phyloP scores from a whole-genome alignment of 1,284 basidiomycete genomes.

The Austroboletus novae-zelandiae region DNA sequence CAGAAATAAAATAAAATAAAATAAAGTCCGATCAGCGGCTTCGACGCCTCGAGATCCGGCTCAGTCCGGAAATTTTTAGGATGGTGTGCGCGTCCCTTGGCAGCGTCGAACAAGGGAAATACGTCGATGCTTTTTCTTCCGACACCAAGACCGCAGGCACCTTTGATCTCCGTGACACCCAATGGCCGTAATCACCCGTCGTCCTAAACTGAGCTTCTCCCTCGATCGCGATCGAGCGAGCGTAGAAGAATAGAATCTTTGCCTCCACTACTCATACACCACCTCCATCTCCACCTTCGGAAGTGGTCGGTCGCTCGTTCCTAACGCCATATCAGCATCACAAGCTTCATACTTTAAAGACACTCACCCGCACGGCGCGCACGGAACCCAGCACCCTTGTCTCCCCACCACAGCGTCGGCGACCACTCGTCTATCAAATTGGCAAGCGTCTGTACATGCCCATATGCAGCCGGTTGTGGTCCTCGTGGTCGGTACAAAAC shows the following conservation, averaged over 20 bases:
- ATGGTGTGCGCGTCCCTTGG: conserved; percentile 4
- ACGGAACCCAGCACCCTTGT: conserved; percentile 10
- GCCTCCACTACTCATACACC: conserved; percentile 17
- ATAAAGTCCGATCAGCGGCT: conserved; percentile 23
- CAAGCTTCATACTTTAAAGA: neutral
- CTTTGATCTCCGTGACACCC: neutral
- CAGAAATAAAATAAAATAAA: conserved; percentile 1
- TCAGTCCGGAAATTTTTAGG: conserved; percentile 19
- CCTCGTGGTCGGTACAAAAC: conserved; percentile 21
- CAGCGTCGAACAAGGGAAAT: conserved; percentile 2
- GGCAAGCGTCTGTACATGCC: conserved; percentile 32
- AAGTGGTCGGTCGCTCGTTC: conserved; percentile 25
- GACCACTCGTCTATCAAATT: conserved; percentile 35
- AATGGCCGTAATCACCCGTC: neutral
- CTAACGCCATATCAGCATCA: conserved; percentile 9
- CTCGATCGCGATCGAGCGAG: conserved; percentile 23
- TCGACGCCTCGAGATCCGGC: conserved; percentile 23
- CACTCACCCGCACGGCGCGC: conserved; percentile 23
- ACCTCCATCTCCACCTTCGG: conserved; percentile 22
- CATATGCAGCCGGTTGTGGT: conserved; percentile 31
- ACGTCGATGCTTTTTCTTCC: neutral
- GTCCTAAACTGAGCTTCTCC: conserved; percentile 7
- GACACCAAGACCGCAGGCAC: no score
- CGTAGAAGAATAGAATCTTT: conserved; percentile 3
- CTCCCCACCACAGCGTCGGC: conserved; percentile 35